Base-by-base conservation (phyloP, 73 alveolate genomes). In the Paramecium tetraurelia region DNA sequence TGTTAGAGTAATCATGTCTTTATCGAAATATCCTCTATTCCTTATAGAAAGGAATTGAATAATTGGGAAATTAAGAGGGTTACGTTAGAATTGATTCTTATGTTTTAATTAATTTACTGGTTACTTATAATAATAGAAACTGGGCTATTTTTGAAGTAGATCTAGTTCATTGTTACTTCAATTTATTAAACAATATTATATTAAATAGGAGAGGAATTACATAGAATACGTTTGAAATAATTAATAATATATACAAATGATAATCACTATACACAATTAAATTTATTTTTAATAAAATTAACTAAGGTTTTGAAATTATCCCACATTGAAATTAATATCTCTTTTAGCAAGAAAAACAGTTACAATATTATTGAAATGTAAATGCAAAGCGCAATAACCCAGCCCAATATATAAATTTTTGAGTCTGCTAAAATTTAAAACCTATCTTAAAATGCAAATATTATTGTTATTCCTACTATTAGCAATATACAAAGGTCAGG, bases 401-500 rank as follows among this genome's bases (percentile, higher is more conserved):
- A 68, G 9, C 84, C 84, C 16, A 68, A 31, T 7, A 68, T 22
- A 14, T 31, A 68, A 14, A 31, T 68, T 3, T 27, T 31, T 68
- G 20, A 2, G 27, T 68, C 46, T 21, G 10, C 46, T 24, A 68
- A 68, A 0, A 68, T 68, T 31, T 33, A 27, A 68, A 68, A 31
- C 16, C 40, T 33, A 33, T 75, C 87, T 14, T 75, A 36, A 20
- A 75, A 31, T 75, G 87, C 41, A 36, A 75, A 75, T 3, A 75
- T 16, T 8, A 40, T 36, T 36, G 59, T 36, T 75, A 36, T 75
- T 33, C 21, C 57, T 21, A 75, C 11, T 14, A 75, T 33, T 21
- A 33, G 8, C 3, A 75, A 75, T 21, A 75, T 75, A 27, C 87
- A 75, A 11, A 75, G 48, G 10, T 75, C 87, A 40, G 87, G 87